Percentiles rank a stretch among this genome's conserved stretches.
phyloP scores from a whole-genome alignment of 345 rosid genomes.

The Gossypium ekmanianum region DNA sequence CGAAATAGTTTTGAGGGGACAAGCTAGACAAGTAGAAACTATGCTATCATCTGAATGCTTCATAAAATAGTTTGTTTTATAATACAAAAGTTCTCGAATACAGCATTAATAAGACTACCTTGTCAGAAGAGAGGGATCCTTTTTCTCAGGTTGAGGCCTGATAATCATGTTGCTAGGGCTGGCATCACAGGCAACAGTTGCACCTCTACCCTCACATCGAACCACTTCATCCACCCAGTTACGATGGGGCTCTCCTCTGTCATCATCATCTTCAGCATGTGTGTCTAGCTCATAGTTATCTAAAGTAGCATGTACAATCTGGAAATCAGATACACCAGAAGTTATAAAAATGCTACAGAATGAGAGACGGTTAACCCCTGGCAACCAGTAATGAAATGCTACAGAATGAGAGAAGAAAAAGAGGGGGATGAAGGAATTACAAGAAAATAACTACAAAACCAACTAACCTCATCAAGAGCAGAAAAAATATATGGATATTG shows the following conservation, averaged over 20 bases:
- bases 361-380: neutral
- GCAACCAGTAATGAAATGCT: constrained; percentile 8
- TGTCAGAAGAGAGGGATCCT: constrained; percentile 75
- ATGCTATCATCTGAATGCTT: neutral
- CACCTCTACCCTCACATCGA: constrained; percentile 80
- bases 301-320: constrained; percentile 73
- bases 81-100: neutral
- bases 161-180: constrained; percentile 50
- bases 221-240: constrained; percentile 98
- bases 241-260: constrained; percentile 60
- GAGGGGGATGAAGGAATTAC: neutral
- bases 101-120: constrained; percentile 39
- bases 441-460: neutral
- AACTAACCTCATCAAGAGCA: constrained; percentile 75
- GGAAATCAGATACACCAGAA: constrained; percentile 22
- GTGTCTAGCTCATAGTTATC: constrained; percentile 70
- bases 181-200: constrained; percentile 33
- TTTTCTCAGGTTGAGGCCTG: constrained; percentile 62
- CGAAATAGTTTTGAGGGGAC: neutral
- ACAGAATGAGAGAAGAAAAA: neutral
- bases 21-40: neutral
- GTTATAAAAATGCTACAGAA: neutral
- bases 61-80: neutral
- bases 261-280: constrained; percentile 39
- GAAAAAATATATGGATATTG: constrained; percentile 68